These are phyloP conservation scores for Rhexocercosporidium sp. DNA, from an alignment of 2,329 filamentous ascomycete genomes.

Conservation along the genomic window DNA sequence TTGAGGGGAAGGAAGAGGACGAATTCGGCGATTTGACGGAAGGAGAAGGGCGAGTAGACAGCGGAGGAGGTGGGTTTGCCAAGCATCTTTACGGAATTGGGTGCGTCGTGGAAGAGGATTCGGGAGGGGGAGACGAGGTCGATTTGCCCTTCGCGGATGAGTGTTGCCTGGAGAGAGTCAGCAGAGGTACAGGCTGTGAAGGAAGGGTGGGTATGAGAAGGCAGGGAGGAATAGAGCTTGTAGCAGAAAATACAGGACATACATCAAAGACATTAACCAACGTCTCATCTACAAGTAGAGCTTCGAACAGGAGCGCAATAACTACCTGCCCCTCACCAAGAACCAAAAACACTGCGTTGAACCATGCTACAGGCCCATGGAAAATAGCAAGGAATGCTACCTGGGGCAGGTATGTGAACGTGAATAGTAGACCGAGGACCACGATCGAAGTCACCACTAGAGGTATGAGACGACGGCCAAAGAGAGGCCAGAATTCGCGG, in stretches of 20 bases:
- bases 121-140: constrained; percentile 72
- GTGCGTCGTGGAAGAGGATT: constrained; percentile 68
- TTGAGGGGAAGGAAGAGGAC: constrained; percentile 81
- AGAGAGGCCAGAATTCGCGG: constrained; percentile 81
- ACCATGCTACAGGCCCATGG: constrained; percentile 85
- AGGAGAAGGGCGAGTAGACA: constrained; percentile 85
- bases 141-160: constrained; percentile 75
- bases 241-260: constrained; percentile 37
- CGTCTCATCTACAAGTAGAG: constrained; percentile 80
- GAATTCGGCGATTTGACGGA: constrained; percentile 89
- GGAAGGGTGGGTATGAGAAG: not conserved
- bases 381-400: constrained; percentile 89
- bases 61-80: constrained; percentile 80
- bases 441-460: constrained; percentile 81
- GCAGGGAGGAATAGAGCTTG: not conserved
- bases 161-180: constrained; percentile 53
- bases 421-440: constrained; percentile 84
- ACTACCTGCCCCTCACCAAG: constrained; percentile 67
- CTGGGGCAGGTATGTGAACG: constrained; percentile 87
- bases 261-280: constrained; percentile 84
- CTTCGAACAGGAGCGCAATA: constrained; percentile 66
- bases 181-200: not conserved
- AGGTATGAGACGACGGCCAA: constrained; percentile 78
- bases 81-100: constrained; percentile 77
- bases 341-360: constrained; percentile 85